Evolutionary conservation across 1,284 basidiomycete genomes (phyloP), one percentile per base, ranked within the genome.

Genomic region (Ustilago tritici): DNA sequence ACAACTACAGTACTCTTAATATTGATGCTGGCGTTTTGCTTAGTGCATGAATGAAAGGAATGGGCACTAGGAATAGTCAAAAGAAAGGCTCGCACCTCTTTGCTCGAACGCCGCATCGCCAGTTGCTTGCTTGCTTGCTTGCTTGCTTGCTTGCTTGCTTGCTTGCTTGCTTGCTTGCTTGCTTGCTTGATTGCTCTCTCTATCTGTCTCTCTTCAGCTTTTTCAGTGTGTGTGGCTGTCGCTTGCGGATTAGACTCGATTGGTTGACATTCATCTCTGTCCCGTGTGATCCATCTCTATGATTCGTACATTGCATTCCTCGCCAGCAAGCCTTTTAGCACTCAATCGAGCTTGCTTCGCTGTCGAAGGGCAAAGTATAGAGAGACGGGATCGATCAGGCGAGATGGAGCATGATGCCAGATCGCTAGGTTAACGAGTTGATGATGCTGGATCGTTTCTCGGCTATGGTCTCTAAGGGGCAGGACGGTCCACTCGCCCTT

Each of bases 381-480:
- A 28, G n/a, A 17, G 57, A 35, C 8, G 34, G 28, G 31, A 49
- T 46, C n/a, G 43, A 32, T 34, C 49, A 40, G 32, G 23, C 23
- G 34, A 47, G 4, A 19, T 52, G 43, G 47, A 38, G 47, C 14
- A 38, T 28, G 49, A 11, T 46, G 17, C 17, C 11, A 17, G 19
- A 38, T 38, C 14, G 36, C 36, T 38, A 7, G 5, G 23, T 28
- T 28, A 28, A 28, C 23, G 23, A 38, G 2, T 14, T 38, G 36
- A 14, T 35, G 40, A 14, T 53, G 58, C 23, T 60, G n/a, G 19
- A 7, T 38, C 36, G n/a, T 60, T 47, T 60, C 49, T 60, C 58
- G 58, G 47, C 47, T 60, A 28, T 15, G 47, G 36, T 32, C 23
- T 11, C 31, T 31, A 50, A 28, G 23, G 38, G 49, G 59, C 8